Evolutionary conservation across 2,329 filamentous ascomycete genomes (phyloP).

Genomic region (Fusarium staphyleae): DNA sequence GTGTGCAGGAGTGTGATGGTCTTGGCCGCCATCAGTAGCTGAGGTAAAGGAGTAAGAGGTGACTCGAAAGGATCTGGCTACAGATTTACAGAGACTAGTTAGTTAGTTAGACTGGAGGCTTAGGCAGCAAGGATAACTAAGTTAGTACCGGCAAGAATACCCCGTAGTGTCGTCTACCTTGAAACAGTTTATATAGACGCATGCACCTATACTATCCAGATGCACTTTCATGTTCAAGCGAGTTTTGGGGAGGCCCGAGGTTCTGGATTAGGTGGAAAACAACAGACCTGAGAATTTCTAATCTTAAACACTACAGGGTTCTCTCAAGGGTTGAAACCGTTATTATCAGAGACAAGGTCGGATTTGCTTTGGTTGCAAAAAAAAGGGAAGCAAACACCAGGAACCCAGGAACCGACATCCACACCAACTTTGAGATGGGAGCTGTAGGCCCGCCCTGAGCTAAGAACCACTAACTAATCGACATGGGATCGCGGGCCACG

Average conservation of each 20-base stretch:
- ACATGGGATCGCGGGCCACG: conserved; percentile 13
- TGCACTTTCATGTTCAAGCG: not conserved
- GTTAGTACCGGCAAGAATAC: conserved; percentile 13
- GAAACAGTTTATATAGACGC: conserved; percentile 1
- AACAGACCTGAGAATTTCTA: not conserved
- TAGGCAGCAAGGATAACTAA: not conserved
- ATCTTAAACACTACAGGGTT: conserved; percentile 1
- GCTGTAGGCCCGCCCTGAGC: not conserved
- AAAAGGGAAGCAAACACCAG: not conserved
- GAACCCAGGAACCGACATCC: conserved; percentile 1
- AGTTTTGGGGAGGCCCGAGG: not conserved
- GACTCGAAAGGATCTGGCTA: conserved; percentile 3
- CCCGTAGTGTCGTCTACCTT: conserved; percentile 8
- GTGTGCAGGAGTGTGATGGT: conserved; percentile 4
- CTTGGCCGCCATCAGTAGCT: conserved; percentile 8
- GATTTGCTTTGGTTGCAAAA: not conserved
- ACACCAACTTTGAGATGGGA: not conserved
- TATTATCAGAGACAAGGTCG: conserved; percentile 15
- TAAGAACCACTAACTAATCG: not conserved
- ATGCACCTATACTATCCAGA: not conserved
- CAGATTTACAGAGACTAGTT: not conserved
- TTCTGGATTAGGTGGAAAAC: conserved; percentile 16
- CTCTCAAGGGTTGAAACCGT: not conserved
- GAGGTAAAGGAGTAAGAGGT: conserved; percentile 11
- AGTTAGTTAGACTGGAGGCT: not conserved